Conservation (phyloP, 2,329 filamentous ascomycete genomes). For the Neurospora sp. region DNA sequence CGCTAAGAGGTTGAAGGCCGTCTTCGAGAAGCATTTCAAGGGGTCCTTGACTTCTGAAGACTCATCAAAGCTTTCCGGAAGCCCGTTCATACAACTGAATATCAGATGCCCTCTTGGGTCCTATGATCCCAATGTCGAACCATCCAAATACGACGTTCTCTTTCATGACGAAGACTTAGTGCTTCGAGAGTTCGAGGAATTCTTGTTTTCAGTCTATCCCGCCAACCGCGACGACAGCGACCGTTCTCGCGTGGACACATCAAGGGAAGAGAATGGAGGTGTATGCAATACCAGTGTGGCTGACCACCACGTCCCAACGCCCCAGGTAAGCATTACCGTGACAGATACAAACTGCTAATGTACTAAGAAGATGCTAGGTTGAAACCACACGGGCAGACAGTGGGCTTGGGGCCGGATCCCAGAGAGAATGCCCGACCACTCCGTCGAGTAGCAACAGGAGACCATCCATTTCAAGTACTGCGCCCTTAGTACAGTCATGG, state of each 20-base stretch:
- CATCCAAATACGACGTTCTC: constrained; percentile 61
- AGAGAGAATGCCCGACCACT: not conserved
- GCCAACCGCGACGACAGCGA: not conserved
- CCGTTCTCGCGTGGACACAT: constrained; percentile 1
- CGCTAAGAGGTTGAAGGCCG: constrained; percentile 46
- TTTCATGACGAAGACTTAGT: constrained; percentile 46
- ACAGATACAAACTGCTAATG: not conserved
- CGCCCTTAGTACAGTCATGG: constrained; percentile 1
- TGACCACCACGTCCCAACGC: not conserved
- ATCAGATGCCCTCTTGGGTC: constrained; percentile 50
- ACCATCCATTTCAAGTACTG: not conserved
- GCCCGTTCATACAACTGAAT: constrained; percentile 53
- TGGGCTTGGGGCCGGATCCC: not conserved
- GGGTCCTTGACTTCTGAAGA: constrained; percentile 7
- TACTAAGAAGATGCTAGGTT: not conserved
- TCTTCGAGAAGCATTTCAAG: constrained; percentile 41
- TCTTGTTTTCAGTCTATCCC: constrained; percentile 33
- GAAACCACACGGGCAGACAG: not conserved
- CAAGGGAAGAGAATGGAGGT: not conserved
- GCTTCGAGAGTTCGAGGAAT: constrained; percentile 33
- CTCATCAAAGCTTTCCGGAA: constrained; percentile 23
- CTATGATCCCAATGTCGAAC: constrained; percentile 65
- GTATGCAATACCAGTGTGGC: not conserved
- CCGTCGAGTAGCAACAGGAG: not conserved
- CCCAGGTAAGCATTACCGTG: not conserved